phyloP scores from a whole-genome alignment of 495 filamentous ascomycete genomes.

The Poronia punctata region DNA sequence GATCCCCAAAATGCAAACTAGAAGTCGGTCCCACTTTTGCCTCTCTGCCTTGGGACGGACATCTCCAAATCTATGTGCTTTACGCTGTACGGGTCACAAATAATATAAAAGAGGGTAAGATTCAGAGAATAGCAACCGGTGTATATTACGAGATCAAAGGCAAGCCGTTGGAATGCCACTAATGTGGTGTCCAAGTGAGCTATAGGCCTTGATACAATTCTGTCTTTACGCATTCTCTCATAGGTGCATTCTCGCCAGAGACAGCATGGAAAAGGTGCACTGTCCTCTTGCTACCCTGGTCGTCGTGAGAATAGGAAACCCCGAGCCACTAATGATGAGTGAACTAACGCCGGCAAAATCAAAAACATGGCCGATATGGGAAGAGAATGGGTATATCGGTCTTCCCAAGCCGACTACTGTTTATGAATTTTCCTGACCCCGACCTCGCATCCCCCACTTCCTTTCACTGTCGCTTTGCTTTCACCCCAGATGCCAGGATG shows the following conservation, averaged over 20 bases:
- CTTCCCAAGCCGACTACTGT: conserved; percentile 4
- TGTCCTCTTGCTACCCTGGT: conserved; percentile 3
- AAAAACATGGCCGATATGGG: conserved; percentile 21
- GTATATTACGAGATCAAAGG: conserved; percentile 11
- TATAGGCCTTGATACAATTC: conserved; percentile 1
- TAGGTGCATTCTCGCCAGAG: conserved; percentile 8
- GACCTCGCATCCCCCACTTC: conserved; percentile 1
- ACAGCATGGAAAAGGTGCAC: conserved; percentile 1
- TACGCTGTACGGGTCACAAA: too few species aligned
- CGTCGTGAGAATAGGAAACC: conserved; percentile 3
- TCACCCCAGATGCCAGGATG: background rate
- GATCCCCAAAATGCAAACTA: too few species aligned
- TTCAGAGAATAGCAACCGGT: conserved; percentile 1
- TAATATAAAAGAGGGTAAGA: background rate
- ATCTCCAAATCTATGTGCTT: too few species aligned
- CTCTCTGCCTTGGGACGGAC: too few species aligned
- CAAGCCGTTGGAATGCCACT: conserved; percentile 1
- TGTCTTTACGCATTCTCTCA: conserved; percentile 5
- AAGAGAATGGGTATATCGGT: conserved; percentile 10
- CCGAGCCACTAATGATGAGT: conserved; percentile 22
- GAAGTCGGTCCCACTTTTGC: background rate
- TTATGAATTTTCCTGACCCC: conserved; percentile 4
- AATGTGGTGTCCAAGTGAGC: background rate
- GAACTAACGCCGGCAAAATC: conserved; percentile 21
- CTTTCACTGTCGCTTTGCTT: background rate